Conservation (phyloP, 257 asterid genomes). For the Fraxinus anomala region DNA sequence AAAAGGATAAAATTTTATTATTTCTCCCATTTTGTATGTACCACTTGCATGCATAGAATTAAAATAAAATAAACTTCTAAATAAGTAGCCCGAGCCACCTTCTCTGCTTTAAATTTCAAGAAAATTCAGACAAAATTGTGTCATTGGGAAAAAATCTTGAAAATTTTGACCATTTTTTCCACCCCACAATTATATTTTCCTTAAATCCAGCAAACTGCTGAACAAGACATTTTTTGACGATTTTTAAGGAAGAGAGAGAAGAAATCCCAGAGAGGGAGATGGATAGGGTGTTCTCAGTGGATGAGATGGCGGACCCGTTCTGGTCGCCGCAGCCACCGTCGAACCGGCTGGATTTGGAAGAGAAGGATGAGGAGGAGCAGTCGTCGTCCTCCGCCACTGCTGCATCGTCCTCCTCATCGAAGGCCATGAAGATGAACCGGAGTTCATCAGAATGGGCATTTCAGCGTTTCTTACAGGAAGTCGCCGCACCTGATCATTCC, state of each 20-base stretch:
- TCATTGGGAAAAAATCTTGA: neutral
- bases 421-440: constrained; percentile 65
- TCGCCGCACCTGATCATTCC: constrained; percentile 47
- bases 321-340: constrained; percentile 68
- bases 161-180: neutral
- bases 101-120: neutral
- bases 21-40: too few relatives aligned
- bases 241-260: neutral
- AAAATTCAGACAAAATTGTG: neutral
- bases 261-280: constrained; percentile 32
- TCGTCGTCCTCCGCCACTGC: constrained; percentile 36
- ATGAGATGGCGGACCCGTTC: constrained; percentile 66
- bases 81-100: neutral
- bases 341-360: constrained; percentile 30
- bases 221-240: neutral
- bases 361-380: constrained; percentile 39
- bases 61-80: too few relatives aligned
- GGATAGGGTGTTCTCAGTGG: constrained; percentile 79
- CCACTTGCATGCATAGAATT: too few relatives aligned
- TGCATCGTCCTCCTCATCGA: constrained; percentile 39
- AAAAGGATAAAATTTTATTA: too few relatives aligned
- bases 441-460: constrained; percentile 92
- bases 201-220: neutral
- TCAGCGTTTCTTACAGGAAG: constrained; percentile 77
- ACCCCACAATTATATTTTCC: neutral